phyloP scores from a whole-genome alignment of 768 basidiomycete genomes.

The Amanita pallidorosea region DNA sequence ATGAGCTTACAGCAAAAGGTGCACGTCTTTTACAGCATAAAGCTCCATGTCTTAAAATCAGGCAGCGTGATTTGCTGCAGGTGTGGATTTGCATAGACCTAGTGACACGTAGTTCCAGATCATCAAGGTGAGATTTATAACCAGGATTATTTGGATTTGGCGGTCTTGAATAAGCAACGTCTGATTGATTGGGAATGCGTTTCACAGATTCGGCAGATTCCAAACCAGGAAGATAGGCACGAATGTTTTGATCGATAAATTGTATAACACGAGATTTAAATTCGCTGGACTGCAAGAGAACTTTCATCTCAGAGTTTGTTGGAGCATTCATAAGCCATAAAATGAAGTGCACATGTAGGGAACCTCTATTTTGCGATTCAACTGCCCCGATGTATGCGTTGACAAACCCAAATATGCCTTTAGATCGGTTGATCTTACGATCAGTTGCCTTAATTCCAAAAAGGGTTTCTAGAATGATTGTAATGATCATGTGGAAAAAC shows the following conservation, averaged over 20 bases:
- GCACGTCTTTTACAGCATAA: too few species aligned
- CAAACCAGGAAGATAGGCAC: slow-evolving; percentile 20
- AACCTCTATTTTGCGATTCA: slow-evolving; percentile 27
- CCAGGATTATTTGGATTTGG: slow-evolving; percentile 13
- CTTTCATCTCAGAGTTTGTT: slow-evolving; percentile 15
- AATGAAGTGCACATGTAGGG: slow-evolving; percentile 24
- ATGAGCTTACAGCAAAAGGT: too few species aligned
- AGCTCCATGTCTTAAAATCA: too few species aligned
- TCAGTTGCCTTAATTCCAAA: too few species aligned
- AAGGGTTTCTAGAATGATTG: background rate
- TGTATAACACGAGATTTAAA: slow-evolving; percentile 16
- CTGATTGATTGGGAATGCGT: slow-evolving; percentile 13
- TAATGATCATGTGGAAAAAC: background rate
- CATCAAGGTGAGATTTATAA: slow-evolving; percentile 10
- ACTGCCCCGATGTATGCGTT: slow-evolving; percentile 16
- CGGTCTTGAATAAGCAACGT: slow-evolving; percentile 22
- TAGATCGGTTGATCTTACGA: too few species aligned
- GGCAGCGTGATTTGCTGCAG: slow-evolving; percentile 9
- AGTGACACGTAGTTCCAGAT: slow-evolving; percentile 15
- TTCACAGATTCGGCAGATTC: slow-evolving; percentile 14
- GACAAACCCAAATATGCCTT: too few species aligned
- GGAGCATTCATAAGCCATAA: slow-evolving; percentile 22
- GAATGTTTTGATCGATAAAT: slow-evolving; percentile 23
- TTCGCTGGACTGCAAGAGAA: slow-evolving; percentile 12
- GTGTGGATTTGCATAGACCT: slow-evolving; percentile 20